phyloP scores from a whole-genome alignment of 1,139 yeast genomes.

The Blastobotrys malaysiensis region DNA sequence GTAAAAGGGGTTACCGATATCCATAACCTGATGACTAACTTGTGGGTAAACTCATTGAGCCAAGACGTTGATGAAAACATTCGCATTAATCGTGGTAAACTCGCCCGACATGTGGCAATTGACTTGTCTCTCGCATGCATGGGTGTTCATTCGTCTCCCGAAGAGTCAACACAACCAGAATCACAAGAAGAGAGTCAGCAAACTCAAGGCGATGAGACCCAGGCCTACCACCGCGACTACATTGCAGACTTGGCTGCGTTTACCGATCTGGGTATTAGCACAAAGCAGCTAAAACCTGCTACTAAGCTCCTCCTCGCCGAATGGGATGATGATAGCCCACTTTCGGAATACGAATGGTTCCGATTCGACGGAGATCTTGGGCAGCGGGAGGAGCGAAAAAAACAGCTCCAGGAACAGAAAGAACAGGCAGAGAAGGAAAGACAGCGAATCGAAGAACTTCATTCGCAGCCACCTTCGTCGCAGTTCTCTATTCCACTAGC shows the following conservation, averaged over 20 bases:
- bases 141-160: constrained; percentile 13
- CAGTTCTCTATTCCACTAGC: neutral
- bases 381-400: neutral
- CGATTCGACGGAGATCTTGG: constrained; percentile 13
- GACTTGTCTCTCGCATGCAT: constrained; percentile 18
- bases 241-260: neutral
- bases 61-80: constrained; percentile 6
- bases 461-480: neutral
- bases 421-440: neutral
- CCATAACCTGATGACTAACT: constrained; percentile 13
- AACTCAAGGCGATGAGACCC: neutral
- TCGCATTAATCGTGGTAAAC: constrained; percentile 9
- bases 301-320: constrained; percentile 17
- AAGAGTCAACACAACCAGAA: neutral
- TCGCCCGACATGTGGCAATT: constrained; percentile 15
- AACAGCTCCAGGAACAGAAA: neutral
- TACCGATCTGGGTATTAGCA: neutral
- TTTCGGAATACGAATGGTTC: constrained; percentile 16
- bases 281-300: constrained; percentile 5
- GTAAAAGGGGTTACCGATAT: constrained; percentile 13
- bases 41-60: constrained; percentile 20
- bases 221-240: neutral
- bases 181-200: neutral
- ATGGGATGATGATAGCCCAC: constrained; percentile 16
- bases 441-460: neutral